Base-by-base conservation (phyloP, 2,329 filamentous ascomycete species). In the Cordyceps tenuipes region DNA sequence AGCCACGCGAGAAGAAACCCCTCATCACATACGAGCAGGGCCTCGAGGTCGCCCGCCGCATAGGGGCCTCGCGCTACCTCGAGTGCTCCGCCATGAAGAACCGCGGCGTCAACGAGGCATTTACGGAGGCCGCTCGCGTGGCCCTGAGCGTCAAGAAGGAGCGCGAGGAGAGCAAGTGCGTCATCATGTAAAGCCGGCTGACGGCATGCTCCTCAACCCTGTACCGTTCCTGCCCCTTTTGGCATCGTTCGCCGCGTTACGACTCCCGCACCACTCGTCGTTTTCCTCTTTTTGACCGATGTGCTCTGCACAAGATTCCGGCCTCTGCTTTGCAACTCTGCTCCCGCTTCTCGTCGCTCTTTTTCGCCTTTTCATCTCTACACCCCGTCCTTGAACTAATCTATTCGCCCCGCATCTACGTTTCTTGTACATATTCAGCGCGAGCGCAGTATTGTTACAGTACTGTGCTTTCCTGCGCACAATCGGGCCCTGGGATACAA, bases 81-180 rank as follows among this genome's bases (percentile, higher is more conserved):
- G 94, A 99, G 80, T 99, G 94, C 79, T 97, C 94, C 43, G 94
- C 94, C 61, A 97, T 97, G 86, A 88, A 92, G 76, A 99, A 99
- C 76, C 85, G 94, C 55, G 94, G 94, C 63, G 95, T 99, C 70
- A 97, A 97, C 75, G 94, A 99, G 76, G 94, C 94, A 48, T 99
- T 99, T 70, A 97, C 94, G 46, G 94, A 99, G 78, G 94, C 94
- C 46, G 93, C 94, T 26, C 88, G 95, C 69, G 94, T 99, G 41
- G 94, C 94, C 15, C 80, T 99, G 60, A 85, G 84, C 66, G 84
- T 88, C 61, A 86, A 82, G 75, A 82, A 84, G 67, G 83, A 83
- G 62, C 81, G 83, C 66, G 83, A 86, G 63, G 82, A 84, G 61
- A 77, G 77, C 63, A 84, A 83, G 69, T 87, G 84, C 71, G 69